Evolutionary conservation across 2,329 filamentous ascomycete genomes (phyloP), one percentile per base, ranked within the genome.

Genomic region (Penicillium sp.): DNA sequence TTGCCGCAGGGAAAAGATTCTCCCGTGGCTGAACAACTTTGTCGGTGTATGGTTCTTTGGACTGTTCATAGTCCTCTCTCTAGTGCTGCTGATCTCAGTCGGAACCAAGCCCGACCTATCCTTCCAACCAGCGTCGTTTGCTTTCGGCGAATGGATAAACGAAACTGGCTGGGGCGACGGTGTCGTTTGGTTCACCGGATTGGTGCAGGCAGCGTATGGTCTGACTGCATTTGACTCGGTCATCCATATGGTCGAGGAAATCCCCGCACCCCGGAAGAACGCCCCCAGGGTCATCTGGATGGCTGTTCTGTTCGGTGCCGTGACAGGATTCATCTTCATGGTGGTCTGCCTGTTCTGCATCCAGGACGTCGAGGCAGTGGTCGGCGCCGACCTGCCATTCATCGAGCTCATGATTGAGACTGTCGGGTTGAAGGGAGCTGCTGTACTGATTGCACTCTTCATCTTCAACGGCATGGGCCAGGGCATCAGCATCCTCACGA

Each of bases 211-310:
- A 1, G 79, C 79, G 0, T 82, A 81, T 46, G 79, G 77, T 2
- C 64, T 80, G 13, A 80, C 77, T 0, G 79, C 79, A 1, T 81
- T 82, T 53, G 80, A 82, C 57, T 77, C 79, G 0, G 79, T 80
- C 29, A 80, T 81, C 31, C 80, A 82, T 59, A 75, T 82, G 70
- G 75, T 79, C 2, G 79, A 82, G 54, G 79, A 81, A 57, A 78
- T 81, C 1, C 78, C 79, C 1, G 65, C 70, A 3, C 78, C 79
- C 1, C 66, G 77, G 27, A 74, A 66, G 30, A 80, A 79, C 47
- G 75, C 74, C 0, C 79, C 79, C 0, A 69, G 68, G 13, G 73
- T 77, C 3, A 80, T 81, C 53, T 80, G 74, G 68, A 70, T 80
- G 14, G 75, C 78, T 0, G 75, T 81, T 0, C 52, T 74, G 0